Conservation (phyloP, 176 grass and related monocot genomes). For the Oryza rufipogon region DNA sequence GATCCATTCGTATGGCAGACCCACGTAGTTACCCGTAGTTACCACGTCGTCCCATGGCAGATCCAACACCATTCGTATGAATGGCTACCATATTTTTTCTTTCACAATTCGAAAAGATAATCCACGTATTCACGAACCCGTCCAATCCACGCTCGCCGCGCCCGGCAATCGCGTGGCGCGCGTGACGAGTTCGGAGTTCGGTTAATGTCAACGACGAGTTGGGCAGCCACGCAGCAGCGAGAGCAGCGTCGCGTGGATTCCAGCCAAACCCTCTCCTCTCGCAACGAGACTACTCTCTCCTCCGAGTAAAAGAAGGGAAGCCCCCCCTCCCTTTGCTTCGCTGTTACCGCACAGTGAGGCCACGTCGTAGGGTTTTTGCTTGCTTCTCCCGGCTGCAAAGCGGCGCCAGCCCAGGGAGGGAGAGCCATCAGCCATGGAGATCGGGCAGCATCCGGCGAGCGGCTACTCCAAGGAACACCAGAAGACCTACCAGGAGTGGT, state of each 20-base stretch:
- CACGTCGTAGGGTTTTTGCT: constrained; percentile 54
- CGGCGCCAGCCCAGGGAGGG: not conserved
- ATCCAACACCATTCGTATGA: too few relatives aligned
- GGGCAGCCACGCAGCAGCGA: not conserved
- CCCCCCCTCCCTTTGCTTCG: not conserved
- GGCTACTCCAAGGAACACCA: constrained; percentile 74
- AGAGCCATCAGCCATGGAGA: constrained; percentile 61
- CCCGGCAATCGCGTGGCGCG: not conserved
- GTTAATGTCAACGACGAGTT: constrained; percentile 32
- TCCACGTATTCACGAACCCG: not conserved
- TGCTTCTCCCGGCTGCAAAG: constrained; percentile 41
- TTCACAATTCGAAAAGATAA: not conserved
- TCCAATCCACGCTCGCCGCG: not conserved
- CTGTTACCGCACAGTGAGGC: constrained; percentile 4
- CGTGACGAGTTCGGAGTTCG: not conserved
- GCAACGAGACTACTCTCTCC: not conserved
- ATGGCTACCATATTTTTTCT: too few relatives aligned
- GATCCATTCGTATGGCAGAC: too few relatives aligned
- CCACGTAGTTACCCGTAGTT: too few relatives aligned
- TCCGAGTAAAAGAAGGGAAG: not conserved
- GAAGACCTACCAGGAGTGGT: constrained; percentile 89
- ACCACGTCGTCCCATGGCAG: too few relatives aligned
- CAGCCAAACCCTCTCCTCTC: constrained; percentile 18
- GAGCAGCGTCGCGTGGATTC: constrained; percentile 12
- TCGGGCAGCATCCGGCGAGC: constrained; percentile 58